phyloP scores from a whole-genome alignment of 2,329 filamentous ascomycete genomes.

The Orbilia ellipsospora region DNA sequence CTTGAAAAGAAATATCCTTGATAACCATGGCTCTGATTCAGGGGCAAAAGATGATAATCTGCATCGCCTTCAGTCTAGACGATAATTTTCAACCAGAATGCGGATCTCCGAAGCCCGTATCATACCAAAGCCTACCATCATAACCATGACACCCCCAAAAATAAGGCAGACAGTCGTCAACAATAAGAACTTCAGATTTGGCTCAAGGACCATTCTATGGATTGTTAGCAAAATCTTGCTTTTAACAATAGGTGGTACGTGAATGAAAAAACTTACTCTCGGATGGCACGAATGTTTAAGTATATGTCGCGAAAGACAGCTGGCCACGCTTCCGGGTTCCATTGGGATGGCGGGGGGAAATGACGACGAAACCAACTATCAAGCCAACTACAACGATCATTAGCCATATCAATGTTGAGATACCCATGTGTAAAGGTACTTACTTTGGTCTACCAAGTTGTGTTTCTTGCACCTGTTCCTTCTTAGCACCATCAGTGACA shows the following conservation, averaged over 20 bases:
- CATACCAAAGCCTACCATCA: background rate
- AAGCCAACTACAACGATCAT: no score
- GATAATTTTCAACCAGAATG: no score
- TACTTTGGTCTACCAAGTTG: no score
- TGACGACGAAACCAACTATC: background rate
- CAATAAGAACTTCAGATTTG: background rate
- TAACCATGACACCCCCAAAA: background rate
- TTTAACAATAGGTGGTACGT: background rate
- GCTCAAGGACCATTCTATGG: background rate
- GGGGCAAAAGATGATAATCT: no score
- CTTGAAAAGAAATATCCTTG: no score
- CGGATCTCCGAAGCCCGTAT: background rate
- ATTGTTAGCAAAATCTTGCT: background rate
- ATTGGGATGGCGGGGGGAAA: constrained; percentile 14
- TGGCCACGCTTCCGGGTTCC: background rate
- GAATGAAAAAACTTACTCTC: background rate
- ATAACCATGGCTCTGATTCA: no score
- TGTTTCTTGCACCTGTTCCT: no score
- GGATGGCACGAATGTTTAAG: background rate
- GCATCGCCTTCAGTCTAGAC: no score
- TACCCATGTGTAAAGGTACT: no score
- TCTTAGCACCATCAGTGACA: no score
- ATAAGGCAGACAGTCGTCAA: background rate
- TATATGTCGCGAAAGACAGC: background rate
- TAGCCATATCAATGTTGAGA: no score